These are phyloP conservation scores for Sphagnum tenellum DNA, from an alignment of 225 moss, liverwort and hornwort species.

Conservation along the genomic window DNA sequence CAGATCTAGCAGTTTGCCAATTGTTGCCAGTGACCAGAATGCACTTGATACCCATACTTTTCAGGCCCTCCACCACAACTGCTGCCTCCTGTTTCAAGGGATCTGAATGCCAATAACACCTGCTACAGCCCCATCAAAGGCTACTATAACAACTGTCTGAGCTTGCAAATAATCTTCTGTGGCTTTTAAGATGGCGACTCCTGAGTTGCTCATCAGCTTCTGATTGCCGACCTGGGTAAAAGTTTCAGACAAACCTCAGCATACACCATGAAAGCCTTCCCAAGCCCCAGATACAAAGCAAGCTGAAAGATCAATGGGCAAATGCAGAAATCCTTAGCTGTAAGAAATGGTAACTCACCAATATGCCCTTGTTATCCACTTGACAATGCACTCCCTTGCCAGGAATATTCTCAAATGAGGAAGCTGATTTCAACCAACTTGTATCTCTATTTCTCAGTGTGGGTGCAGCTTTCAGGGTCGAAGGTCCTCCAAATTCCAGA, in stretches of 20 bases:
- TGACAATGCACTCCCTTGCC: slow-evolving; percentile 64
- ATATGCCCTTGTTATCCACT: slow-evolving; percentile 15
- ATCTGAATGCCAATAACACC: slow-evolving; percentile 72
- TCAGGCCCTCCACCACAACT: slow-evolving; percentile 61
- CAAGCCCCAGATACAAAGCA: too few relatives aligned
- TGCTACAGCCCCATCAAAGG: slow-evolving; percentile 41
- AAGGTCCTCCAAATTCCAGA: slow-evolving; percentile 41
- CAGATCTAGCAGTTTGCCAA: slow-evolving; percentile 62
- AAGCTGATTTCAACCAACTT: slow-evolving; percentile 63
- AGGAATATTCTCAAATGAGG: slow-evolving; percentile 50
- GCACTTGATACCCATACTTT: slow-evolving; percentile 77
- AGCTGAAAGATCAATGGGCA: too few relatives aligned
- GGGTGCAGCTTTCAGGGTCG: slow-evolving; percentile 26
- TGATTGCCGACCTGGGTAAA: slow-evolving; percentile 58
- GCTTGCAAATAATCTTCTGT: slow-evolving; percentile 57
- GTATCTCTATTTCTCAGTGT: slow-evolving; percentile 44
- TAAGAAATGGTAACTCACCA: too few relatives aligned
- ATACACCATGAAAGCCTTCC: too few relatives aligned
- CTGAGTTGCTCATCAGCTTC: slow-evolving; percentile 47
- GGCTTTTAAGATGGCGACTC: slow-evolving; percentile 31
- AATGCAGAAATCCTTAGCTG: too few relatives aligned
- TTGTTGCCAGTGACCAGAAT: slow-evolving; percentile 86
- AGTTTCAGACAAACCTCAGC: too few relatives aligned
- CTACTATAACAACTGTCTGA: slow-evolving; percentile 65
- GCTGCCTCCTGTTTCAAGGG: slow-evolving; percentile 87